Conservation (phyloP, 2,329 filamentous ascomycete genomes). For the Aspergillus sp. region DNA sequence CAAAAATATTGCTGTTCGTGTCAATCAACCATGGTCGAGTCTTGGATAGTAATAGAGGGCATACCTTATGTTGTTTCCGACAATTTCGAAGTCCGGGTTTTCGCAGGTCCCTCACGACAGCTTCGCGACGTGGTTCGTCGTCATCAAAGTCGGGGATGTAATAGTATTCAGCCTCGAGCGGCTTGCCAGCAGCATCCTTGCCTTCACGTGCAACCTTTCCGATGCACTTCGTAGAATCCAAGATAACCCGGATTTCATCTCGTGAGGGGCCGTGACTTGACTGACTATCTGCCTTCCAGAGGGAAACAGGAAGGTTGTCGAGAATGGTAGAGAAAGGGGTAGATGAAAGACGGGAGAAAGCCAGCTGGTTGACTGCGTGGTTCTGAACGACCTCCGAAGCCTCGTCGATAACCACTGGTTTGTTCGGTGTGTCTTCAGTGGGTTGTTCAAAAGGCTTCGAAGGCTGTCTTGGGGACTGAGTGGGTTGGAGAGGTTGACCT, state of each 20-base stretch:
- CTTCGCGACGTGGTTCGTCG: conserved; percentile 74
- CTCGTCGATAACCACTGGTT: conserved; percentile 25
- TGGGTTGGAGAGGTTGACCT: conserved; percentile 35
- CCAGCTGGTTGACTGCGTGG: conserved; percentile 92
- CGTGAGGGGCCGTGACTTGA: conserved; percentile 53
- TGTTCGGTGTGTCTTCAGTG: conserved; percentile 15
- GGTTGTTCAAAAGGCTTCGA: conserved; percentile 20
- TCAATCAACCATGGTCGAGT: conserved; percentile 25
- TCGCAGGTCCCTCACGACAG: conserved; percentile 80
- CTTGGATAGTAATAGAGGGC: conserved; percentile 17
- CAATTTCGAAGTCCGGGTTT: conserved; percentile 88
- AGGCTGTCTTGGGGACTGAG: conserved; percentile 30
- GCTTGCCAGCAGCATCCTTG: conserved; percentile 93
- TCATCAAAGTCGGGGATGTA: conserved; percentile 86
- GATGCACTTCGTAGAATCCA: conserved; percentile 74
- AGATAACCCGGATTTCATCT: conserved; percentile 66
- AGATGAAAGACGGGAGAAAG: conserved; percentile 88
- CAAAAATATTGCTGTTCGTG: conserved; percentile 66
- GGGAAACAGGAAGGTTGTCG: conserved; percentile 72
- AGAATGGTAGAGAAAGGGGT: conserved; percentile 88
- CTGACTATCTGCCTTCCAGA: conserved; percentile 51
- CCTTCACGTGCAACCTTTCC: conserved; percentile 87
- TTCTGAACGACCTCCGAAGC: conserved; percentile 55
- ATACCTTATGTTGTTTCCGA: conserved; percentile 95
- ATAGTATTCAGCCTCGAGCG: conserved; percentile 94